Conservation (phyloP, 345 rosid species). For the Pseudoturritis turrita region DNA sequence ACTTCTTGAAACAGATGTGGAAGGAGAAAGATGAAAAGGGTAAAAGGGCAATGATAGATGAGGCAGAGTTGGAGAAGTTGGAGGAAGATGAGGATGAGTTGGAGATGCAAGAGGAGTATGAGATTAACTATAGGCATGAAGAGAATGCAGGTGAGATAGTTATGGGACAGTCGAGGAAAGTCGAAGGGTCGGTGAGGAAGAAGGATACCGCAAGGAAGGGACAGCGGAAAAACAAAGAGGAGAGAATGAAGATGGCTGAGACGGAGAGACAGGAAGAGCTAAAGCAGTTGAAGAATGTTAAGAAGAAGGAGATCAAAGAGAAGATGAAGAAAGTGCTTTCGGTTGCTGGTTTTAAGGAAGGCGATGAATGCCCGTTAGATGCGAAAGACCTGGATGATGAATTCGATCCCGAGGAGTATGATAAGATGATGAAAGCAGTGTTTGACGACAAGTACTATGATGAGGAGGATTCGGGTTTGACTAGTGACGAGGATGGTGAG, state of each 20-base stretch:
- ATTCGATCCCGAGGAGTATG: slow-evolving; percentile 76
- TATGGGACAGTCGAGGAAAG: slow-evolving; percentile 65
- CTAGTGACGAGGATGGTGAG: slow-evolving; percentile 47
- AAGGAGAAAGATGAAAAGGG: slow-evolving; percentile 41
- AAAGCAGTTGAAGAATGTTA: slow-evolving; percentile 84
- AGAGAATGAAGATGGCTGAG: slow-evolving; percentile 59
- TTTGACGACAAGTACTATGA: slow-evolving; percentile 62
- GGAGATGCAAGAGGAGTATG: slow-evolving; percentile 59
- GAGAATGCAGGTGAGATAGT: slow-evolving; percentile 63
- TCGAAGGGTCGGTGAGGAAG: slow-evolving; percentile 87
- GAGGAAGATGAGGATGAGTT: slow-evolving; percentile 42
- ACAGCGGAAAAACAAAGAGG: slow-evolving; percentile 74
- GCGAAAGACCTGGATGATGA: slow-evolving; percentile 56
- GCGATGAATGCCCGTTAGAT: slow-evolving; percentile 35
- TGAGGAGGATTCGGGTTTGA: slow-evolving; percentile 51
- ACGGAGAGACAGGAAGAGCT: slow-evolving; percentile 74
- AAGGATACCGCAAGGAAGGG: slow-evolving; percentile 58
- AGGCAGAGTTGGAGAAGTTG: slow-evolving; percentile 33
- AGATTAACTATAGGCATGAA: slow-evolving; percentile 58
- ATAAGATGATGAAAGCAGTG: slow-evolving; percentile 69
- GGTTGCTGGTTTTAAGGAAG: slow-evolving; percentile 64
- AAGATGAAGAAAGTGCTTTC: slow-evolving; percentile 62
- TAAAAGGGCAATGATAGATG: slow-evolving; percentile 22
- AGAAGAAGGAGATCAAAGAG: slow-evolving; percentile 41
- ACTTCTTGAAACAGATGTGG: slow-evolving; percentile 72